Evolutionary conservation across 148 eudicot genomes (phyloP).

Genomic region (Nepenthes mirabilis): DNA sequence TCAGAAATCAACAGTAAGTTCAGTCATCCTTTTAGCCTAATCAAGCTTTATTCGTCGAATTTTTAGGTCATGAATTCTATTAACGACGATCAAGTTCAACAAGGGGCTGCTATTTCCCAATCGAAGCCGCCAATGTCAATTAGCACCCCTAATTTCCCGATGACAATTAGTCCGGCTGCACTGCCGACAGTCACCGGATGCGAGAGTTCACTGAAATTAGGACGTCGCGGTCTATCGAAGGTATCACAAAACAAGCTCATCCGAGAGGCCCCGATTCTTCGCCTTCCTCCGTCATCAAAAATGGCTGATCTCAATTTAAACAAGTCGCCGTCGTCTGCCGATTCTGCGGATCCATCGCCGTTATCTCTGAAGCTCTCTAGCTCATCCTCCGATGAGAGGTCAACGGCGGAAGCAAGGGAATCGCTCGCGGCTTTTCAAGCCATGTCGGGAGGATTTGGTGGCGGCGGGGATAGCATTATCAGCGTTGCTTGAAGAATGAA

Average conservation of each 20-base stretch:
- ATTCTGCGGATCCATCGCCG: constrained; percentile 14
- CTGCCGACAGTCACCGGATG: too few relatives aligned
- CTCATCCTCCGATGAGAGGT: constrained; percentile 16
- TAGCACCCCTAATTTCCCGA: too few relatives aligned
- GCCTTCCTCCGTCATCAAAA: constrained; percentile 50
- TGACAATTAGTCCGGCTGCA: too few relatives aligned
- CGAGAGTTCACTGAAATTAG: background rate
- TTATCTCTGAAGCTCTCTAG: constrained; percentile 38
- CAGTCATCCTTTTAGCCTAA: too few relatives aligned
- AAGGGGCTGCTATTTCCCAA: too few relatives aligned
- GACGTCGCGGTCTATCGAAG: constrained; percentile 8
- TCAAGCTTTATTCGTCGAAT: background rate
- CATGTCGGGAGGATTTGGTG: constrained; percentile 27
- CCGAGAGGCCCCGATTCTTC: constrained; percentile 12
- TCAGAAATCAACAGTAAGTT: background rate
- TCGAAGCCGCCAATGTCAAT: too few relatives aligned
- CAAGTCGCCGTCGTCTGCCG: constrained; percentile 22
- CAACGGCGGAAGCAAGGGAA: constrained; percentile 15
- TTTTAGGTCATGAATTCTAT: too few relatives aligned
- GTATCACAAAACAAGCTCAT: constrained; percentile 12
- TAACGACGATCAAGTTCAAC: too few relatives aligned
- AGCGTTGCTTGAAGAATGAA: constrained; percentile 49
- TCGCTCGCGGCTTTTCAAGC: constrained; percentile 11
- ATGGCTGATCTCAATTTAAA: constrained; percentile 58
- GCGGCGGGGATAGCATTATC: constrained; percentile 63